Conservation (phyloP, 305 asterid genomes). For the Coffea humblotiana region DNA sequence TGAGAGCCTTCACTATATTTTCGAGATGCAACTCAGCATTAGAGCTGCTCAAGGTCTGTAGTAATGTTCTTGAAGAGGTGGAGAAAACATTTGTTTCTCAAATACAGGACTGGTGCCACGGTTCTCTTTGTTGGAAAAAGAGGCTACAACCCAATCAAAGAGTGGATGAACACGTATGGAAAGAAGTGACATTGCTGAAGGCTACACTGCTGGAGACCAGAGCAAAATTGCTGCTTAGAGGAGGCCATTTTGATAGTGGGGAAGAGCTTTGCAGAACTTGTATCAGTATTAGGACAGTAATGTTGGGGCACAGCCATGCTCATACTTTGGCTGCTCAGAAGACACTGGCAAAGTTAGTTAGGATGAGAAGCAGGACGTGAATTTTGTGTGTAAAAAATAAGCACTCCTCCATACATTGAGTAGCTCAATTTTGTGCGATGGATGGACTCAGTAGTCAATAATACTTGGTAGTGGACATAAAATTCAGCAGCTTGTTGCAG, state of each 20-base stretch:
- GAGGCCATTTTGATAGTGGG: constrained; percentile 74
- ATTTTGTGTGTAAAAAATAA: constrained; percentile 4
- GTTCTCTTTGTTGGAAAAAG: constrained; percentile 85
- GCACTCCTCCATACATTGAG: not conserved
- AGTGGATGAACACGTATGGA: constrained; percentile 85
- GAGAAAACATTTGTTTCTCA: constrained; percentile 84
- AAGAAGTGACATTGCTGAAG: constrained; percentile 78
- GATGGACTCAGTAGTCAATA: not conserved
- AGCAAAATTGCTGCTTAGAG: constrained; percentile 71
- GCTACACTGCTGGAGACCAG: constrained; percentile 71
- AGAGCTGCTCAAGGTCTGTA: constrained; percentile 83
- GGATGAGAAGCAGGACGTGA: constrained; percentile 89
- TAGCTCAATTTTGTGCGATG: constrained; percentile 27
- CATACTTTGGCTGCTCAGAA: constrained; percentile 91
- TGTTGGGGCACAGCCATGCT: constrained; percentile 85
- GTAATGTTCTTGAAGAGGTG: constrained; percentile 81
- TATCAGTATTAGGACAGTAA: constrained; percentile 84
- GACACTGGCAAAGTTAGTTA: constrained; percentile 78
- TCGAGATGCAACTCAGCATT: constrained; percentile 83
- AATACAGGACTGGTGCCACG: constrained; percentile 77
- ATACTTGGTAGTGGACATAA: not conserved
- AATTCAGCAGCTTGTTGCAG: not conserved
- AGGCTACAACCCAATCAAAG: constrained; percentile 55
- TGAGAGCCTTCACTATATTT: constrained; percentile 59
- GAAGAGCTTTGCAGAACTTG: constrained; percentile 85